These are phyloP conservation scores for Phytophthora syringae DNA, from an alignment of 352 stramenopile species.

Conservation along the genomic window DNA sequence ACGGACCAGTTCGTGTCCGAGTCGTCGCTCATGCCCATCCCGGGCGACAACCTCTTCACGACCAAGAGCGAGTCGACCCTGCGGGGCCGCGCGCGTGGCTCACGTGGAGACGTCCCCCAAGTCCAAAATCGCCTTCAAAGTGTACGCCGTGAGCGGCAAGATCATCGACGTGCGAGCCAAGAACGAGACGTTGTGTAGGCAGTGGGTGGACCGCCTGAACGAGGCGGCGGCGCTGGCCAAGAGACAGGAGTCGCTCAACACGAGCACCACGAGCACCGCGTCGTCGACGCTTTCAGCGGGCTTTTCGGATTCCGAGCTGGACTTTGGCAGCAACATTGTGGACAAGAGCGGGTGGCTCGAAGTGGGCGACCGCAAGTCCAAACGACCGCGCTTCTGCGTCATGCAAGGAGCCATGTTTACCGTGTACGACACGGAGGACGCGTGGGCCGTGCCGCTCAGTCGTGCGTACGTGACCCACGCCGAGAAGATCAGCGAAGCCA, in stretches of 20 bases:
- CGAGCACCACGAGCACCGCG: slow-evolving; percentile 72
- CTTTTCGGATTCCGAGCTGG: slow-evolving; percentile 78
- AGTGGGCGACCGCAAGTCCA: slow-evolving; percentile 80
- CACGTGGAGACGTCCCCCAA: slow-evolving; percentile 80
- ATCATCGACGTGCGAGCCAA: slow-evolving; percentile 85
- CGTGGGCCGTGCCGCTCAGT: slow-evolving; percentile 79
- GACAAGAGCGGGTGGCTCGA: slow-evolving; percentile 85
- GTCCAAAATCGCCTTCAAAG: slow-evolving; percentile 85
- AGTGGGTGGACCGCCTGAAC: slow-evolving; percentile 80
- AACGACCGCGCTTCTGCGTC: slow-evolving; percentile 75
- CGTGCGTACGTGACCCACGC: slow-evolving; percentile 77
- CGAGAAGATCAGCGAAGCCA: slow-evolving; percentile 63
- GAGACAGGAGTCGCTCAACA: slow-evolving; percentile 80
- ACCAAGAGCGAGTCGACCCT: slow-evolving; percentile 75
- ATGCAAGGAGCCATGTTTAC: slow-evolving; percentile 86
- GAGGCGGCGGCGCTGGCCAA: slow-evolving; percentile 74
- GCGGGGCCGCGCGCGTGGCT: slow-evolving; percentile 71
- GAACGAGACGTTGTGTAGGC: slow-evolving; percentile 73
- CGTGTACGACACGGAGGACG: slow-evolving; percentile 82
- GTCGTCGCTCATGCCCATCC: slow-evolving; percentile 61
- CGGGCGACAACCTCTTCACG: slow-evolving; percentile 70
- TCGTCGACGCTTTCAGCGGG: slow-evolving; percentile 67
- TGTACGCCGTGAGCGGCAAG: slow-evolving; percentile 83
- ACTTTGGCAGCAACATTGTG: slow-evolving; percentile 73
- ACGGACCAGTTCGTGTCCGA: slow-evolving; percentile 78